Base-by-base conservation (phyloP, 495 filamentous ascomycete genomes). In the Tuber brumale region DNA sequence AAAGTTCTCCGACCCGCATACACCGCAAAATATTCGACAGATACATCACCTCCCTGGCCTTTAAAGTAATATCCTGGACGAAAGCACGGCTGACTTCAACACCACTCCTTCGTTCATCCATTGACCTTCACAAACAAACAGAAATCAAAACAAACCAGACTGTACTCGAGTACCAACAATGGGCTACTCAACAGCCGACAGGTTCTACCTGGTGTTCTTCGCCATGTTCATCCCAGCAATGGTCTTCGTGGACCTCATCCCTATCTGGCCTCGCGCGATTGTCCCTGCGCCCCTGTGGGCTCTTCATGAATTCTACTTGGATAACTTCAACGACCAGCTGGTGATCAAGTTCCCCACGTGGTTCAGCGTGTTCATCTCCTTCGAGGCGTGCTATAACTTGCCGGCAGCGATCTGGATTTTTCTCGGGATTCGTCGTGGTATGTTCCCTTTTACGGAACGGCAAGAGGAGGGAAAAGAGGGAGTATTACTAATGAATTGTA, bases 401-500 rank as follows among this genome's bases (percentile, higher is more conserved):
- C 81, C 81, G 4, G 81, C 71, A 42, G 81, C 80, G 12, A 42
- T 80, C 7, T 82, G 78, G 78, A 75, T 80, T 48, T 48, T 80
- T 42, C 48, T 76, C n/a, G 78, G 73, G 16, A 19, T 80, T 12
- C 73, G 70, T 16, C 75, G 70, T 18, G 61, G 78, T 80, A n/a
- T 31, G 41, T 10, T 41, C 14, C 12, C 39, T 27, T n/a, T 45
- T 3, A 2, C 27, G 14, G 27, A 35, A 35, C 3, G 31, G 21
- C 12, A 31, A 5, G 10, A 31, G 57, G 51, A 23, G 10, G 51
- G 12, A n/a, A 27, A 27, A 10, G 48, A 9, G 19, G 23, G 23
- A 12, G 48, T 27, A 0, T 66, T 35, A 66, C 57, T 66, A 66
- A 66, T 66, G 27, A 66, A 66, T 66, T 66, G 14, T 3, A 35